Percentiles rank a stretch among this genome's conserved stretches.
Evolutionary conservation across 257 asterid species (phyloP).

Genomic region (Nicotiana tabacum): DNA sequence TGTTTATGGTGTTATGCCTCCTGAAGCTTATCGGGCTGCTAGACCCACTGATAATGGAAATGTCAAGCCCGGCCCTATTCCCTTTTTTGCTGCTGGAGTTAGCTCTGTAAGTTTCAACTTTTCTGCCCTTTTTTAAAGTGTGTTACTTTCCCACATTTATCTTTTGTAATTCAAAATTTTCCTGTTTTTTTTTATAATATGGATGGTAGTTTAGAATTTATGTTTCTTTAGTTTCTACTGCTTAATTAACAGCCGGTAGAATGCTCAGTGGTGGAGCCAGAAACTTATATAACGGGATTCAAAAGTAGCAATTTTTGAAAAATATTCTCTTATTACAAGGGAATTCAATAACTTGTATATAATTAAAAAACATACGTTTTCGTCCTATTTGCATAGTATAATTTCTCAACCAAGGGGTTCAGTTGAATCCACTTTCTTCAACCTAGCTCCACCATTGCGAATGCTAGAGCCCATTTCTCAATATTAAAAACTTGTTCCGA

Average conservation of each 20-base stretch:
- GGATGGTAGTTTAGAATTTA: not conserved
- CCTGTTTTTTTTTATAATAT: no score
- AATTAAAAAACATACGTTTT: no score
- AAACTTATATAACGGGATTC: no score
- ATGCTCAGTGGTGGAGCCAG: no score
- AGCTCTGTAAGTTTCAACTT: constrained; percentile 63
- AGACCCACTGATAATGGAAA: constrained; percentile 67
- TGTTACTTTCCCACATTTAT: not conserved
- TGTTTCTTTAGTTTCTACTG: not conserved
- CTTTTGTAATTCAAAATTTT: not conserved
- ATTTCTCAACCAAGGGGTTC: no score
- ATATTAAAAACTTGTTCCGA: not conserved
- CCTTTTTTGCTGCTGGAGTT: constrained; percentile 96
- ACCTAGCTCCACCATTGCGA: not conserved
- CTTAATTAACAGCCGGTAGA: not conserved
- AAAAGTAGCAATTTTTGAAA: no score
- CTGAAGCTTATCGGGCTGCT: constrained; percentile 97
- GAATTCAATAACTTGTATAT: no score
- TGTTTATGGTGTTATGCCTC: constrained; percentile 97
- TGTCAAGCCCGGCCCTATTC: constrained; percentile 70
- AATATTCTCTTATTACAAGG: no score
- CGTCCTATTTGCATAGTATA: no score
- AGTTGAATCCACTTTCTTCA: no score
- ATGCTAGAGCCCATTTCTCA: not conserved
- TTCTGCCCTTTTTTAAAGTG: not conserved